Percentiles rank a stretch among this genome's conserved stretches.
phyloP scores from a whole-genome alignment of 2,329 filamentous ascomycete species.

The Leptographium flavum region DNA sequence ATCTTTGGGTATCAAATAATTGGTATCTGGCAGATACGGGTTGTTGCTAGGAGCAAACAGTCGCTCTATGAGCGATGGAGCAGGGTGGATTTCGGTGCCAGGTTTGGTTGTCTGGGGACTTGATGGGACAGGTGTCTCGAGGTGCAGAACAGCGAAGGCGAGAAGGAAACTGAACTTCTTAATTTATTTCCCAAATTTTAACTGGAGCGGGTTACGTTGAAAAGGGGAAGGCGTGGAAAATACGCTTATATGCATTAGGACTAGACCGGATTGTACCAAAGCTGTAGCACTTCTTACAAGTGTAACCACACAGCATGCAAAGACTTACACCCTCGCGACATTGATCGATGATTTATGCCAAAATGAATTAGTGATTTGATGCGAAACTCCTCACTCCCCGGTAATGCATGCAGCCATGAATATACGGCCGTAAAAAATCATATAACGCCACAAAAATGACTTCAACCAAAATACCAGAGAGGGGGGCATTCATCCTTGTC shows the following conservation, averaged over 20 bases:
- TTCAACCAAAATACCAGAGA: too few species aligned
- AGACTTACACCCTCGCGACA: too few species aligned
- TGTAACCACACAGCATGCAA: background rate
- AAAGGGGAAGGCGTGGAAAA: constrained; percentile 5
- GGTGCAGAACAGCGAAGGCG: background rate
- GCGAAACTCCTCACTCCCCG: constrained; percentile 1
- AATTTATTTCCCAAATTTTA: background rate
- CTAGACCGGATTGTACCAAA: too few species aligned
- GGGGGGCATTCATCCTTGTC: too few species aligned
- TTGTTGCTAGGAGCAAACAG: background rate
- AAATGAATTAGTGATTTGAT: too few species aligned
- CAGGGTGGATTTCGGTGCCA: background rate
- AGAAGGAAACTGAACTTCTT: background rate
- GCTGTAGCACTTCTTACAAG: too few species aligned
- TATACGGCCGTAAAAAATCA: background rate
- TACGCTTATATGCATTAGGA: background rate
- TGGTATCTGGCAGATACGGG: background rate
- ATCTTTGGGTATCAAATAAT: background rate
- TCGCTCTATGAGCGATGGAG: background rate
- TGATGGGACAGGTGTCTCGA: background rate
- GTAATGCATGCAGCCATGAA: constrained; percentile 1
- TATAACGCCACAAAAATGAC: background rate
- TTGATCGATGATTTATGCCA: too few species aligned
- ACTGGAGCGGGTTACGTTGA: background rate
- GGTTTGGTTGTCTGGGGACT: background rate